phyloP scores from a whole-genome alignment of 306 rosid genomes.

The Geum urbanum region DNA sequence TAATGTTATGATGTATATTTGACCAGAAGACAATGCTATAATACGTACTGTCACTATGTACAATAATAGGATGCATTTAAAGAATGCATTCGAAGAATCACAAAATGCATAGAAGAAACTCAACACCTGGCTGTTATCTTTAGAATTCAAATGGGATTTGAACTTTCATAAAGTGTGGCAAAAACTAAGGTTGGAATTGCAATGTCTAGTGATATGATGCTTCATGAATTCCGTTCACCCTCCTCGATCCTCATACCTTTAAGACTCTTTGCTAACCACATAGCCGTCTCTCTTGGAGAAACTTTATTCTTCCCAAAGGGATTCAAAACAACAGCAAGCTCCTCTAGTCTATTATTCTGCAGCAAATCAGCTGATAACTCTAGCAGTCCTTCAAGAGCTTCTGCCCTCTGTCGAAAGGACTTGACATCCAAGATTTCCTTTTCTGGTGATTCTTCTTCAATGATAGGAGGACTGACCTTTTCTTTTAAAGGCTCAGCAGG shows the following conservation, averaged over 20 bases:
- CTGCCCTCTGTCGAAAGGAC: constrained; percentile 93
- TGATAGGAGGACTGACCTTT: constrained; percentile 35
- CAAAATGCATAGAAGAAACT: constrained; percentile 30
- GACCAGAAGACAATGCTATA: constrained; percentile 32
- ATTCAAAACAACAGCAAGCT: constrained; percentile 82
- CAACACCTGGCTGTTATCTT: constrained; percentile 31
- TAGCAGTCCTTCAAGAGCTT: constrained; percentile 92
- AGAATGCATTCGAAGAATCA: constrained; percentile 67
- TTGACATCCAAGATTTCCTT: constrained; percentile 74
- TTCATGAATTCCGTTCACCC: constrained; percentile 52
- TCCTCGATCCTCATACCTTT: constrained; percentile 95
- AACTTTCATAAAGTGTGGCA: constrained; percentile 17
- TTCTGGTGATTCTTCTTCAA: constrained; percentile 60
- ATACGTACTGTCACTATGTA: constrained; percentile 69
- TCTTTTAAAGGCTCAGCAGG: constrained; percentile 35
- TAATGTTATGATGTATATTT: too few relatives aligned
- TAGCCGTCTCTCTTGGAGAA: constrained; percentile 97
- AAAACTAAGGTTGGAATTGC: constrained; percentile 30
- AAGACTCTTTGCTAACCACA: constrained; percentile 96
- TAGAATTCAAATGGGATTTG: constrained; percentile 41
- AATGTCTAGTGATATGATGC: constrained; percentile 24
- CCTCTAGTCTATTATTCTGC: constrained; percentile 82
- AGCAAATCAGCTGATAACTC: constrained; percentile 92
- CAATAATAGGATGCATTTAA: constrained; percentile 59
- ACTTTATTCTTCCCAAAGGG: constrained; percentile 96